phyloP scores from a whole-genome alignment of 805 yeast genomes.

The Candida tammaniensis region DNA sequence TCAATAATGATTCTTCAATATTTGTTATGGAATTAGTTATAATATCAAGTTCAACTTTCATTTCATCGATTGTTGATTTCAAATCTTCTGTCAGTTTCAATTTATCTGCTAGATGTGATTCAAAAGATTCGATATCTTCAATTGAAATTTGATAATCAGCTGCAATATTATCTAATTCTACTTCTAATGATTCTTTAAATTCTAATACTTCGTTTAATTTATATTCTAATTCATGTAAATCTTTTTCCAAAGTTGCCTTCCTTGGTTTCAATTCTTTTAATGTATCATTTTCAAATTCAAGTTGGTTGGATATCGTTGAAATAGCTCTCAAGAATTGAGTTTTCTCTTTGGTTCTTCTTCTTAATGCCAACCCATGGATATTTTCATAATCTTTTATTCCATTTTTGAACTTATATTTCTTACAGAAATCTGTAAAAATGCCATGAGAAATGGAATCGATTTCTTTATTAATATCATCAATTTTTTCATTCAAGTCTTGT shows the following conservation, averaged over 20 bases:
- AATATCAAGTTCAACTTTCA: constrained; percentile 27
- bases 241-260: constrained; percentile 40
- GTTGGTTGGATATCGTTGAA: constrained; percentile 55
- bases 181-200: constrained; percentile 28
- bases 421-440: constrained; percentile 55
- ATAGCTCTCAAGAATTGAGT: constrained; percentile 62
- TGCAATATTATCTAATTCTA: constrained; percentile 21
- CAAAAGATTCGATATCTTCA: constrained; percentile 17
- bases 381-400: constrained; percentile 68
- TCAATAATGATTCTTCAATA: constrained; percentile 53
- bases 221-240: constrained; percentile 33
- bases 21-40: constrained; percentile 32
- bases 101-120: constrained; percentile 14
- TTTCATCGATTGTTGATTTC: constrained; percentile 36
- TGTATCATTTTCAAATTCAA: constrained; percentile 64
- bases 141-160: constrained; percentile 26
- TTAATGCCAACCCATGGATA: constrained; percentile 55
- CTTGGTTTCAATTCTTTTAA: constrained; percentile 49
- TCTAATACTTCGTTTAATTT: constrained; percentile 28
- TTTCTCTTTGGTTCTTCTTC: constrained; percentile 58
- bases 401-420: constrained; percentile 47
- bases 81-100: constrained; percentile 26
- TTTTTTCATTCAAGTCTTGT: constrained; percentile 16
- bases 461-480: constrained; percentile 18
- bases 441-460: constrained; percentile 35